Evolutionary conservation across 345 rosid genomes (phyloP), one percentile per base, ranked within the genome.

Genomic region (Linum lewisii): DNA sequence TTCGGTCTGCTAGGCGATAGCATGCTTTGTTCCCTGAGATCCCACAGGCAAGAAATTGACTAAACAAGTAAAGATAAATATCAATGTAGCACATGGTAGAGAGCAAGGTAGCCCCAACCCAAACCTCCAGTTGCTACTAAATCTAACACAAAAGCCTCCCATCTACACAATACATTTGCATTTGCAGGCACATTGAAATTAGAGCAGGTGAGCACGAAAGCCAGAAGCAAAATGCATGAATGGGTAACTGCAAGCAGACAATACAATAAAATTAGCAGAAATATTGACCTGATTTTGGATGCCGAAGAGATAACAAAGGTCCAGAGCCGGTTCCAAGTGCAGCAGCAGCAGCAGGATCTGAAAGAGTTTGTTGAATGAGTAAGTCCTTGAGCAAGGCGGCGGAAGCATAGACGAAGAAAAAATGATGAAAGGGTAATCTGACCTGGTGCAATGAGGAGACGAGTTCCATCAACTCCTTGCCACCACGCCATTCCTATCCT

Each of bases 201-300:
- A 38, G 9, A 8, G 45, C 45, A 38, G 15, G 16, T 10, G 45
- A 42, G 14, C 14, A 34, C 38, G 38, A n/a, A n/a, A n/a, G n/a
- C n/a, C n/a, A n/a, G n/a, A n/a, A n/a, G n/a, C n/a, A n/a, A n/a
- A n/a, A n/a, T n/a, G n/a, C n/a, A n/a, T n/a, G 38, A 11, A 34
- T 34, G 10, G 18, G 15, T 1, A 11, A 42, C 47, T 4, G 18
- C 18, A 11, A 11, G 14, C 47, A 42, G 1, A 42, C 1, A 4
- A 42, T 42, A 42, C 3, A 29, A 26, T 26, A 26, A 26, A n/a
- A n/a, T 34, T 34, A 6, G 38, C 38, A 34, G 5, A 38, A 8
- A 15, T 13, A 42, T 62, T 47, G 69, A 87, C 97, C 97, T 64
- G 94, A 79, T 75, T 84, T 91, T 58, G 98, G 98, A 78, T 87